phyloP scores from a whole-genome alignment of 2,329 filamentous ascomycete genomes.

The Hymenoscyphus scutula region DNA sequence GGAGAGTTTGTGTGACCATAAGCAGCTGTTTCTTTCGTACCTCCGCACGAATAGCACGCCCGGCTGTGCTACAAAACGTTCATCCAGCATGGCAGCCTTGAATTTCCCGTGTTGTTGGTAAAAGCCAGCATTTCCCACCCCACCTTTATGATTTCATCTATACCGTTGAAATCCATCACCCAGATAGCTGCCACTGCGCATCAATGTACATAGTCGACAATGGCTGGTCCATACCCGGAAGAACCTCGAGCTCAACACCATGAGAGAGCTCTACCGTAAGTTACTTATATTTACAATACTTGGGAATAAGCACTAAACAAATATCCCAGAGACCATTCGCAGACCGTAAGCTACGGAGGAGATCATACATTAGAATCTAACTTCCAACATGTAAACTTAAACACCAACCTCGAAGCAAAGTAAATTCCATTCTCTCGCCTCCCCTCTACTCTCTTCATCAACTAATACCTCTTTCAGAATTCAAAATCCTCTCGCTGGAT shows the following conservation, averaged over 20 bases:
- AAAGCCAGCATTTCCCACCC: background rate
- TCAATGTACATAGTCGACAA: background rate
- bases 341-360: slow-evolving; percentile 19
- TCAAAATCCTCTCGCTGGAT: slow-evolving; percentile 55
- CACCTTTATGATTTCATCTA: background rate
- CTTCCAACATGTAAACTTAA: slow-evolving; percentile 21
- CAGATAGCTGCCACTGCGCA: background rate
- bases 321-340: slow-evolving; percentile 1
- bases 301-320: background rate
- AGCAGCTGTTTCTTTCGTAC: background rate
- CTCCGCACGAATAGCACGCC: background rate
- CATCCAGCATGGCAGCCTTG: background rate
- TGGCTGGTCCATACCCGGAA: background rate
- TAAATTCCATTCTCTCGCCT: background rate
- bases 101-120: background rate
- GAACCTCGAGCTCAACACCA: background rate
- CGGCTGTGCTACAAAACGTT: background rate
- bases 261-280: background rate
- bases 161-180: background rate
- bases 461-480: slow-evolving; percentile 39
- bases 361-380: slow-evolving; percentile 17
- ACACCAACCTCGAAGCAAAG: slow-evolving; percentile 25
- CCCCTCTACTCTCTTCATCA: background rate
- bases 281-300: background rate
- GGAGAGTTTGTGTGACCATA: background rate